Base-by-base conservation (phyloP, 352 stramenopile species). In the Phytophthora colocasiae region DNA sequence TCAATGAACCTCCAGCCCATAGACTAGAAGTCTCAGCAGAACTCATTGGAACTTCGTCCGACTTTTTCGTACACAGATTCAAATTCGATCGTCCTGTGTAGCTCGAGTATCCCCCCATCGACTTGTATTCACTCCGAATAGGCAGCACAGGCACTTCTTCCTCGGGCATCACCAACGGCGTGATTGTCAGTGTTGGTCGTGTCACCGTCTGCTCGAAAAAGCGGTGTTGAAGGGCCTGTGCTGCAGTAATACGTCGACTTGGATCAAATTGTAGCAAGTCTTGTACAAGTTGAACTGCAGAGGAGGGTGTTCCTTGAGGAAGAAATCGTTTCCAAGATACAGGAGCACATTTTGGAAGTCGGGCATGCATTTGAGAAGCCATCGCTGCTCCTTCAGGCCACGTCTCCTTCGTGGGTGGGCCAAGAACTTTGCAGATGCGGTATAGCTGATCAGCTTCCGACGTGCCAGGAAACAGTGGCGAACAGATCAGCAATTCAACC, bases 381-480 rank as follows among this genome's bases (percentile, higher is more conserved):
- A 96, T 90, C 34, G 69, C 73, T 39, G 97, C 73, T 40, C 94
- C 96, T 40, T 99, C 95, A 11, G 85, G 75, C 97, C 97, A 99
- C 17, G 41, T 93, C 34, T 92, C 76, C 41, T 90, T 89, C 0
- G 87, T 97, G 2, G 97, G 96, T 6, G 90, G 85, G 6, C 95
- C 95, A 19, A 98, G 68, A n/a, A 98, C 80, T 36, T 85, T 90
- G 79, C 87, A 97, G 60, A 98, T 98, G 31, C 98, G 97, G 66
- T 94, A 94, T 26, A 99, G 89, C 75, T 99, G 93, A 78, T 99
- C 97, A 17, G 95, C 89, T 69, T 99, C 97, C 17, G 78, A 96
- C 15, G 77, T 88, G 5, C 97, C 84, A n/a, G 85, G 77, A 57
- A 95, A 96, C 8, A 93, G 61, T 22, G 83, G 83, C n/a, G 77